A percentile compares a stretch with the other conserved stretches of the same genome.
These are phyloP conservation scores for Pleurotus pulmonarius DNA, from an alignment of 768 basidiomycete genomes.

Conservation along the genomic window DNA sequence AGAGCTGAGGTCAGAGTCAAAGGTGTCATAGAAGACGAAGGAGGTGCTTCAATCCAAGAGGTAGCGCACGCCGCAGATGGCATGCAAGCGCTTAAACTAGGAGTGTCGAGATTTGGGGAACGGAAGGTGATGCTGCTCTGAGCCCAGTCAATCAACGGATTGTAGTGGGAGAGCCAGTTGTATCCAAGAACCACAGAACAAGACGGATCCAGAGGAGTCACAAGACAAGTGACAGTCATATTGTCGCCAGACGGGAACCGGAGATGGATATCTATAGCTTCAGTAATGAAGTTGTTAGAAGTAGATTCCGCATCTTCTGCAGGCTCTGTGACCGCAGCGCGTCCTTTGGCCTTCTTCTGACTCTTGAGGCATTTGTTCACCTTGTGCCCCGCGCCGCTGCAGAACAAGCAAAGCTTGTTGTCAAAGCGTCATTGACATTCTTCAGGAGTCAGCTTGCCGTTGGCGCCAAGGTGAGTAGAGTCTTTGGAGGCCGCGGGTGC, in stretches of 20 bases:
- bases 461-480: too few species aligned
- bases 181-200: conserved; percentile 34
- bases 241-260: conserved; percentile 23
- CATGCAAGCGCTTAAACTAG: conserved; percentile 12
- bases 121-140: conserved; percentile 20
- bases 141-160: conserved; percentile 31
- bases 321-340: not conserved
- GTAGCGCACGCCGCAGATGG: conserved; percentile 6
- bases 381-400: too few species aligned
- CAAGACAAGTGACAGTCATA: conserved; percentile 25
- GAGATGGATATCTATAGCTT: not conserved
- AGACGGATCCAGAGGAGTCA: conserved; percentile 9
- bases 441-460: too few species aligned
- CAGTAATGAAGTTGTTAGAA: too few species aligned
- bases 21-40: not conserved
- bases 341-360: conserved; percentile 21
- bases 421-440: too few species aligned
- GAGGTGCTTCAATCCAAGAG: conserved; percentile 12
- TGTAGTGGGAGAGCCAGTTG: conserved; percentile 32
- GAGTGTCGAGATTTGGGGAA: conserved; percentile 21
- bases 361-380: conserved; percentile 11
- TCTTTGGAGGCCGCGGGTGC: too few species aligned
- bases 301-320: conserved; percentile 5
- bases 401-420: too few species aligned
- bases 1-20: not conserved